Base-by-base conservation (phyloP, 164 flowering plant species). In the Vitis labrusca region DNA sequence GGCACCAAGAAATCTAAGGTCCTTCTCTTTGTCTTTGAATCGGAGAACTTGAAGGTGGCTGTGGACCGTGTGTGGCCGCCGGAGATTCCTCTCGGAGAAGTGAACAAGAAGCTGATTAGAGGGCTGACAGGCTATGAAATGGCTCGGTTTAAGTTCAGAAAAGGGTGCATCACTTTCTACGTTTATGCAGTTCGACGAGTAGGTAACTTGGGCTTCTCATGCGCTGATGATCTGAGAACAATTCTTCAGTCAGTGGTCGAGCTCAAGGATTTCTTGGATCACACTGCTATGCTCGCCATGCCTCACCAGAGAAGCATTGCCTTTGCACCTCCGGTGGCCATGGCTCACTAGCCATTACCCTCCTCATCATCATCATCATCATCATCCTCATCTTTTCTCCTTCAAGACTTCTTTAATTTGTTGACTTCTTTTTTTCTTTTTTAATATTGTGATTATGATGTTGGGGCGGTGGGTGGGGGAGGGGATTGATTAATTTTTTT, bases 1-100 rank as follows among this genome's bases (percentile, higher is more conserved):
- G 99, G 99, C 12, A 94, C 99, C 66, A 91, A 85, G 74, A 94
- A 92, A 54, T 94, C 99, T 16, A 94, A 94, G 69, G 92, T 94
- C 3, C 58, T 92, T 0, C n/a, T 92, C 14, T 94, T 94, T 68
- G 91, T 94, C 0, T 94, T 94, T 66, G 97, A 88, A 61, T 78
- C 95, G 1, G 89, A 85, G 65, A 52, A 51, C 19, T 65, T 86
- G 87, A 89, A 83, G 76, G 49, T 73, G 8, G 79, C 76, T 0
- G 81, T 80, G 30, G 97, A 94, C 63, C 79, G 88, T 44, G 29
- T 68, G 1, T 94, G 97, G 97, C 98, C 98, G 13, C 63, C 81
- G 53, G 95, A 93, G 75, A 88, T 94, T 9, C 84, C 97, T 3
- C 86, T 92, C 0, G 98, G 98, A 10, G 97, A 94, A 52, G 98